Conservation (phyloP, 73 alveolate species). For the Symbiodinium natans region DNA sequence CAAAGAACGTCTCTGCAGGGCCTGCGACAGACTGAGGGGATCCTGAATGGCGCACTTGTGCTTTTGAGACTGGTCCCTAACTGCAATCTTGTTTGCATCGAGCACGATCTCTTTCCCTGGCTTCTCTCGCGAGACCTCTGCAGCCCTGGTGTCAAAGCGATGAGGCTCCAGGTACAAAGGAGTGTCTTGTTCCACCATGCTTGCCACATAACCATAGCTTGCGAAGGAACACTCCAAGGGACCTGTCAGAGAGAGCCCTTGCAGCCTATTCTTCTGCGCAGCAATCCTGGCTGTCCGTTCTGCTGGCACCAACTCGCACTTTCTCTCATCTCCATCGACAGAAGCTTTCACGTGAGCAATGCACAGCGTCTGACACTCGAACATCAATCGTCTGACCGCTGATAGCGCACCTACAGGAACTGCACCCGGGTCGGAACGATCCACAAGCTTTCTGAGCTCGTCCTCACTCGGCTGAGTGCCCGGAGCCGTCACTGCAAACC, state of each 20-base stretch:
- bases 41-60: background rate
- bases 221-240: background rate
- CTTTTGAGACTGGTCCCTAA: background rate
- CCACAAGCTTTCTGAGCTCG: background rate
- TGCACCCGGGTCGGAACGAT: background rate
- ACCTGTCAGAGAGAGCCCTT: background rate
- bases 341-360: background rate
- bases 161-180: background rate
- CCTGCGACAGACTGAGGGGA: background rate
- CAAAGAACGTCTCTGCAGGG: background rate
- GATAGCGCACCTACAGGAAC: background rate
- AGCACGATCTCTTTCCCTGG: background rate
- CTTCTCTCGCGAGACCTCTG: background rate
- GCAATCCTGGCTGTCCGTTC: background rate
- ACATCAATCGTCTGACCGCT: background rate
- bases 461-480: background rate
- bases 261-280: background rate
- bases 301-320: background rate
- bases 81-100: background rate
- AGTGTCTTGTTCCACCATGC: background rate
- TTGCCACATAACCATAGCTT: background rate
- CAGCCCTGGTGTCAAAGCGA: background rate
- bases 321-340: background rate
- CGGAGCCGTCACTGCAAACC: background rate
- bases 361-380: background rate